Evolutionary conservation across 805 yeast genomes (phyloP).

Genomic region (Candida saitoana): DNA sequence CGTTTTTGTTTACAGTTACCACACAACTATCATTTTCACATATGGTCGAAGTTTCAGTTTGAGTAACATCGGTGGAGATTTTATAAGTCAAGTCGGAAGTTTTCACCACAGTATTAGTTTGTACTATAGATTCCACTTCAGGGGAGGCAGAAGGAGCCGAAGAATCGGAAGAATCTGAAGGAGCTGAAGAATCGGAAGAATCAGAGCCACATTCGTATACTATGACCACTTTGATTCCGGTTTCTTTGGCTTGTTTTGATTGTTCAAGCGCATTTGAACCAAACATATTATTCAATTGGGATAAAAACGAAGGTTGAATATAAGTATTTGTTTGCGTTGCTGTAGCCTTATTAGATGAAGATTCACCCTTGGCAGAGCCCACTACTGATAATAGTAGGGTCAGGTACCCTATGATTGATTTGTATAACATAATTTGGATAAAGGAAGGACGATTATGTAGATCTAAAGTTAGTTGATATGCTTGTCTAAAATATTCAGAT

Average conservation of each 20-base stretch:
- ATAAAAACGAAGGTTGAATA: slow-evolving; percentile 18
- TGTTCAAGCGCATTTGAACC: neutral
- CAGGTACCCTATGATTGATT: slow-evolving; percentile 3
- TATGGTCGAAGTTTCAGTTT: slow-evolving; percentile 12
- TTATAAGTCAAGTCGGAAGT: slow-evolving; percentile 18
- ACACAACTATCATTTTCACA: slow-evolving; percentile 14
- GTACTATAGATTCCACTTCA: slow-evolving; percentile 4
- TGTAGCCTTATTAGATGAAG: slow-evolving; percentile 12
- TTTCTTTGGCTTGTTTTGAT: neutral
- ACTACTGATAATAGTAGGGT: slow-evolving; percentile 4
- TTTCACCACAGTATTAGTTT: slow-evolving; percentile 10
- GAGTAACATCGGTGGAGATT: slow-evolving; percentile 16
- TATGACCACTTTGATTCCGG: slow-evolving; percentile 30
- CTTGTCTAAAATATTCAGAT: neutral
- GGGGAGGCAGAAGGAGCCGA: slow-evolving; percentile 2
- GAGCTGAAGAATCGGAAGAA: neutral
- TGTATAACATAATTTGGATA: slow-evolving; percentile 6
- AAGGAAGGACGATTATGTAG: neutral
- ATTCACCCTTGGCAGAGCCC: slow-evolving; percentile 1
- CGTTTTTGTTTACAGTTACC: slow-evolving; percentile 8
- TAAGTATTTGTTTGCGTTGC: slow-evolving; percentile 24
- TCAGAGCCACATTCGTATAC: slow-evolving; percentile 18
- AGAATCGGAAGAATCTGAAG: neutral
- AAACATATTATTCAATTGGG: slow-evolving; percentile 10
- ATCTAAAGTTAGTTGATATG: neutral